phyloP scores from a whole-genome alignment of 176 grass and related monocot species.

The Canna indica region DNA sequence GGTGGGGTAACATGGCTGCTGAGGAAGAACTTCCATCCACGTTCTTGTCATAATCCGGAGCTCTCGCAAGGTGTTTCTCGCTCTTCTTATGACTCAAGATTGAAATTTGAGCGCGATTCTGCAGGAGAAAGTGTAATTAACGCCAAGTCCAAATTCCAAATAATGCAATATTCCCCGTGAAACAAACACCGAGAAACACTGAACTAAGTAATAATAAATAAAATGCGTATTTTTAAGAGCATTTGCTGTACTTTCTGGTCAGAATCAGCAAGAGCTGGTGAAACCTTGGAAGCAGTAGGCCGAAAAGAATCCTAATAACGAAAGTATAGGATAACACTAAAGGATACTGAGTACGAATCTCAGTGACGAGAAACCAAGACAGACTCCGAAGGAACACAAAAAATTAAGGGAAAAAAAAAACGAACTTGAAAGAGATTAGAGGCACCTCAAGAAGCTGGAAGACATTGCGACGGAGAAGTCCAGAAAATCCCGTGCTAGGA shows the following conservation, averaged over 20 bases:
- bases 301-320: not conserved
- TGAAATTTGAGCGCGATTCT: too few species aligned
- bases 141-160: too few species aligned
- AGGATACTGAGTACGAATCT: not conserved
- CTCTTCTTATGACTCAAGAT: not conserved
- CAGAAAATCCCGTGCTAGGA: not conserved
- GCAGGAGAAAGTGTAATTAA: too few species aligned
- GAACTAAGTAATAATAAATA: too few species aligned
- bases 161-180: too few species aligned
- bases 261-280: not conserved
- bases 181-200: too few species aligned
- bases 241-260: not conserved
- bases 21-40: constrained; percentile 66
- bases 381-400: not conserved
- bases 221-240: too few species aligned
- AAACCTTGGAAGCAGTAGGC: not conserved
- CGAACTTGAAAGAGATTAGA: too few species aligned
- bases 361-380: not conserved
- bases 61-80: not conserved
- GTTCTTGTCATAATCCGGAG: constrained; percentile 56
- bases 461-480: not conserved
- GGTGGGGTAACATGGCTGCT: constrained; percentile 37
- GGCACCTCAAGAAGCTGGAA: not conserved
- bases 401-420: not conserved
- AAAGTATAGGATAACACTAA: not conserved